Conservation (phyloP, 1,284 basidiomycete species). For the Heterobasidion irregulare region DNA sequence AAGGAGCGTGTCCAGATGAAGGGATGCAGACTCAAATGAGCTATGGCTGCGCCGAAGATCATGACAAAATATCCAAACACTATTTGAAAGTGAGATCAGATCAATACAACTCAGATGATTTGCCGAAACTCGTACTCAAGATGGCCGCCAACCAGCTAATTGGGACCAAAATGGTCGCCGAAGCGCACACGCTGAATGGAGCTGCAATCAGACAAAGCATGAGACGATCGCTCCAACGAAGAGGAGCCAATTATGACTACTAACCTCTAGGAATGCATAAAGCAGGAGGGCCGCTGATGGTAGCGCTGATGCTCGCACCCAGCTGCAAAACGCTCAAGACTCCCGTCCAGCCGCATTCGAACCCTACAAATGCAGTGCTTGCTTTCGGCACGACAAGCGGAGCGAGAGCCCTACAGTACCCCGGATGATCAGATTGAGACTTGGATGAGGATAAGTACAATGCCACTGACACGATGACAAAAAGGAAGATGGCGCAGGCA, state of each 20-base stretch:
- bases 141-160: conserved; percentile 46
- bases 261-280: conserved; percentile 30
- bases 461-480: conserved; percentile 37
- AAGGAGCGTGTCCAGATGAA: conserved; percentile 44
- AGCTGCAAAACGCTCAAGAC: conserved; percentile 39
- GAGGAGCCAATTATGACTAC: conserved; percentile 9
- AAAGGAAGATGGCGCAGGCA: conserved; percentile 27
- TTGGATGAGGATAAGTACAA: background rate
- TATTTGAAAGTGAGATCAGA: background rate
- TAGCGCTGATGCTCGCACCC: conserved; percentile 41
- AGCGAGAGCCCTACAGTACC: conserved; percentile 25
- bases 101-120: conserved; percentile 14
- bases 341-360: conserved; percentile 49
- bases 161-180: conserved; percentile 41
- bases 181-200: conserved; percentile 41
- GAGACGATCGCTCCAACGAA: background rate
- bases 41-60: conserved; percentile 34
- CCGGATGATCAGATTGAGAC: background rate
- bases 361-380: conserved; percentile 31
- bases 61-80: conserved; percentile 48
- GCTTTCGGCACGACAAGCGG: conserved; percentile 27
- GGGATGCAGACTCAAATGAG: conserved; percentile 32
- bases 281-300: conserved; percentile 30
- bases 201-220: conserved; percentile 16
- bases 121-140: conserved; percentile 29